Evolutionary conservation across 257 asterid genomes (phyloP), one percentile per base, ranked within the genome.

Genomic region (Salvia rosmarinus): DNA sequence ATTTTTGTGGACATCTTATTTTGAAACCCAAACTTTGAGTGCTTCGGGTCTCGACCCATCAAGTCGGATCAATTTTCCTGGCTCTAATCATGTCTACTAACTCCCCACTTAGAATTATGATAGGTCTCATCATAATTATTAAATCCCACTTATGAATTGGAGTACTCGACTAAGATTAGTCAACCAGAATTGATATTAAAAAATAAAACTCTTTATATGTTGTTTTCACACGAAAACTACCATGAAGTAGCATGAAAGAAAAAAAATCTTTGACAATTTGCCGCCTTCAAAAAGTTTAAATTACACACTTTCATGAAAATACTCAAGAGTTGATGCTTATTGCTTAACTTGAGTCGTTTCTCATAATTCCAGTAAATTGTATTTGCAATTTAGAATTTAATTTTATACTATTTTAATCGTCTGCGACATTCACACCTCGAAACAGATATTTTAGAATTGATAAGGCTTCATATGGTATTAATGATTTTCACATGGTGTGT

Each of bases 401-500:
- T 14, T 14, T n/a, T 60, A 11, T 40, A 2, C 3, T 20, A 51
- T 17, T 46, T 20, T 8, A 51, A 17, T 51, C 13, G 58, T 51
- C 13, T 3, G 8, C 1, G 3, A 42, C 13, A 42, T 42, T 42
- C 47, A 42, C 14, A 42, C 3, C 10, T 42, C 12, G 47, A 42
- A 10, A 42, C 47, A 42, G 13, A 42, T 40, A 40, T 17, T 39
- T 9, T 28, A 28, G n/a, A 28, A 28, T 28, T 28, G 1, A 7
- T 4, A 17, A 46, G 9, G 0, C 2, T 28, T 8, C 19, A 66
- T 23, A 67, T 67, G 51, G 12, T 51, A 50, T 50, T 67, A 50
- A 67, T 51, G 51, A 68, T 13, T 17, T 35, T 37, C 73, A 68
- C 52, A 68, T 51, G 64, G 73, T 20, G 73, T 66, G 43, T 28